Conservation (phyloP, 805 yeast species). For the Hemisphaericaspora nanyangensis region DNA sequence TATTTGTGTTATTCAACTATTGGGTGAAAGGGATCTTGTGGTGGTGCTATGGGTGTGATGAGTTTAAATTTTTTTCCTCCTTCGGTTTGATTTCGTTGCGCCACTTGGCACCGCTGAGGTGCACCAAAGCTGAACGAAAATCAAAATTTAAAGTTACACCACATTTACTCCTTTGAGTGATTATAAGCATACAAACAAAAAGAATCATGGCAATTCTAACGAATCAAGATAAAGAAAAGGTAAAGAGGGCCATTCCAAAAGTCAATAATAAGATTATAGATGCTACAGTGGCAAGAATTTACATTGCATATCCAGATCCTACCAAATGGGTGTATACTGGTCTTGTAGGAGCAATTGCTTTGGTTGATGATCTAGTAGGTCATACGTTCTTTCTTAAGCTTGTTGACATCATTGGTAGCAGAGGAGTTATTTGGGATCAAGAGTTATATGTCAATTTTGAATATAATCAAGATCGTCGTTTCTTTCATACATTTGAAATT, state of each 20-base stretch:
- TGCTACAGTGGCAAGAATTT: constrained; percentile 85
- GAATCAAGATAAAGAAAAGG: constrained; percentile 74
- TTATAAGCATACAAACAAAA: background rate
- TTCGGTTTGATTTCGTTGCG: background rate
- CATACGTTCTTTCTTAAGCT: constrained; percentile 88
- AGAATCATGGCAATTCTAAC: constrained; percentile 35
- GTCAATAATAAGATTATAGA: constrained; percentile 82
- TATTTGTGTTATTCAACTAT: constrained; percentile 18
- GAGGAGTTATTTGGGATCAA: constrained; percentile 97
- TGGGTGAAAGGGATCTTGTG: background rate
- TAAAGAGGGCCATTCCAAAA: constrained; percentile 86
- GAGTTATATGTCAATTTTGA: constrained; percentile 85
- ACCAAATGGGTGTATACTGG: constrained; percentile 86
- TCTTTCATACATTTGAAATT: constrained; percentile 90
- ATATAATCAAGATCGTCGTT: constrained; percentile 90
- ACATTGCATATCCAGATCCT: constrained; percentile 85
- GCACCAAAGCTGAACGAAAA: background rate
- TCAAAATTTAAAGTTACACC: background rate
- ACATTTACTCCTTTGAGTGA: background rate
- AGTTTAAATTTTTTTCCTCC: constrained; percentile 1
- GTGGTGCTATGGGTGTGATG: background rate
- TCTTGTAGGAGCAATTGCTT: constrained; percentile 76
- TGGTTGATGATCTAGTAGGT: constrained; percentile 92
- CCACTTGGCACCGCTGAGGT: background rate
- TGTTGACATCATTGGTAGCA: constrained; percentile 76